Percentiles rank a stretch among this genome's conserved stretches.
Evolutionary conservation across 352 stramenopile species (phyloP).

Genomic region (Globisporangium irregulare): DNA sequence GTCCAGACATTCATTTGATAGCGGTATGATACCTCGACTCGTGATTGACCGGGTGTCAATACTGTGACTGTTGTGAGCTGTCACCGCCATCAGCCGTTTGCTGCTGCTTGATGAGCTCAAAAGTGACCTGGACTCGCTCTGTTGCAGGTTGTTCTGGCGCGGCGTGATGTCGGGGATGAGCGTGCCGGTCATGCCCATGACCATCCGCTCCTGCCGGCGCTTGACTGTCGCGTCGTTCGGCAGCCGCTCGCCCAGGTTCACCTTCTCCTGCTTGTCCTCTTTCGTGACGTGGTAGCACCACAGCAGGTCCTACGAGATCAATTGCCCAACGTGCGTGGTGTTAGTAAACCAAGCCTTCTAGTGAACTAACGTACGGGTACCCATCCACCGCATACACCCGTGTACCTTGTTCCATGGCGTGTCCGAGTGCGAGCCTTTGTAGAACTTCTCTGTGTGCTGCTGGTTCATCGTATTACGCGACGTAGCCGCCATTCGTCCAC

Average conservation of each 20-base stretch:
- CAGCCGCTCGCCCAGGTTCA: conserved; percentile 33
- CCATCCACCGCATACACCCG: not conserved
- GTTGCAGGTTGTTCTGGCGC: conserved; percentile 15
- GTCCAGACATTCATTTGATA: not conserved
- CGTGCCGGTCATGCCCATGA: conserved; percentile 47
- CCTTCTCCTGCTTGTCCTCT: conserved; percentile 42
- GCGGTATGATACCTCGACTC: conserved; percentile 1
- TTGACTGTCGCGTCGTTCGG: conserved; percentile 27
- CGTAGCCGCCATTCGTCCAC: conserved; percentile 3
- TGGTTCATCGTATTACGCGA: conserved; percentile 1
- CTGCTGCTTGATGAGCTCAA: conserved; percentile 14
- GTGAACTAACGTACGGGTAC: not conserved
- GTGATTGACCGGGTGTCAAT: not conserved
- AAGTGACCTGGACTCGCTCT: not conserved
- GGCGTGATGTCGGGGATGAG: conserved; percentile 46
- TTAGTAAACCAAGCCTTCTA: not conserved
- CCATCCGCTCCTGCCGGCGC: conserved; percentile 33
- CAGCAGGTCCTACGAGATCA: conserved; percentile 32
- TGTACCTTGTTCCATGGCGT: conserved; percentile 54
- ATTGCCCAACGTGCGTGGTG: not conserved
- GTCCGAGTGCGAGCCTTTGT: conserved; percentile 51
- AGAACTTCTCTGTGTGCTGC: conserved; percentile 36
- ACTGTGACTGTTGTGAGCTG: not conserved
- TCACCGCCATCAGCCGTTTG: not conserved
- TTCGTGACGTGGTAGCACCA: conserved; percentile 50